Evolutionary conservation across 140 eudicot genomes (phyloP), one percentile per base, ranked within the genome.

Genomic region (Oenanthe javanica): DNA sequence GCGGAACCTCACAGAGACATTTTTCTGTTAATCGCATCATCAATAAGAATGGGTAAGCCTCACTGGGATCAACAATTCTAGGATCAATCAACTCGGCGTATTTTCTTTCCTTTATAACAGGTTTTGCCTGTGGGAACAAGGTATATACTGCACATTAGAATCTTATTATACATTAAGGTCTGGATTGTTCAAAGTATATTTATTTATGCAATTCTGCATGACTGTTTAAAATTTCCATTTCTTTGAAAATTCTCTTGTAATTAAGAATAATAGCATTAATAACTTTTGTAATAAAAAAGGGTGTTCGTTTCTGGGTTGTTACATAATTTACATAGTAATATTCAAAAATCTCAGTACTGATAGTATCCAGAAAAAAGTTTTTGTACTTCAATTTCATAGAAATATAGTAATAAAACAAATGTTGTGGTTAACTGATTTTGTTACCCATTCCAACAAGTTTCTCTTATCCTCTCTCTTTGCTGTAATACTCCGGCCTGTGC

Each of bases 1-100:
- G 83, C 36, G 91, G 85, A 82, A 87, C 88, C 72, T 79, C 76
- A 51, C 86, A 59, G 42, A 89, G 85, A 85, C 93, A 89, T 21
- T 82, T 77, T 46, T 82, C 83, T 19, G 87, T 82, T 25, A 89
- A 59, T 45, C 80, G 86, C 74, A 84, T 55, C 66, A 82, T 70
- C 50, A 77, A 63, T 51, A 12, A 69, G 47, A 87, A 74, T 83
- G 80, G 84, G 72, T 77, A 63, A 69, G 55, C 72, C 72, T 84
- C 78, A 9, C 45, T 21, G 47, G 88, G 74, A 1, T 77, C 82
- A 21, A 54, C 82, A 4, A 84, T 77, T 52, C 80, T 73, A 16
- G 89, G 84, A 75, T 87, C 91, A 78, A 87, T 79, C 85, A 89
- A 40, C 81, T 89, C 90, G 0, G 51, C 48, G 69, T 43, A 84